These are phyloP conservation scores for Isochrysis galbana DNA, from an alignment of 78 protist species.

Conservation along the genomic window DNA sequence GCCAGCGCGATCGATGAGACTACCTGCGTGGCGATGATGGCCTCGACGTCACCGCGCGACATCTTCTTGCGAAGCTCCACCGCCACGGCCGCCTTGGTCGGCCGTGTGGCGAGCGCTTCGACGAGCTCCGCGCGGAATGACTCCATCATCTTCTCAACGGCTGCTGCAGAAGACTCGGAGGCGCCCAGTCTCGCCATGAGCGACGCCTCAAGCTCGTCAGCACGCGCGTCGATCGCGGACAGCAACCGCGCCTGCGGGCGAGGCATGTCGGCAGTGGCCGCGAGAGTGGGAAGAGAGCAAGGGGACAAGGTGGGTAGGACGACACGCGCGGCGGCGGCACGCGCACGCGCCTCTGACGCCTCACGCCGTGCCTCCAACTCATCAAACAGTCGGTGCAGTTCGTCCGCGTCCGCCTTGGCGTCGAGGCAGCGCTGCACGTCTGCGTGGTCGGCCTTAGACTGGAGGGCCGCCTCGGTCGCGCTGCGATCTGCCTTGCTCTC, in stretches of 20 bases:
- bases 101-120: not conserved
- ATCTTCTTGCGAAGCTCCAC: not conserved
- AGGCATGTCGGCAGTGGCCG: no score
- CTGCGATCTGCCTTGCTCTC: not conserved
- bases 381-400: not conserved
- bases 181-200: no score
- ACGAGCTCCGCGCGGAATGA: no score
- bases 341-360: not conserved
- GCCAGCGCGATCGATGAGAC: no score
- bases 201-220: no score
- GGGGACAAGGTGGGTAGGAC: no score
- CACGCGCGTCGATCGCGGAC: no score
- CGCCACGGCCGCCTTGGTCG: not conserved
- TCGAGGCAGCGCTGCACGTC: conserved; percentile 5
- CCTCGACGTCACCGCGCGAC: not conserved
- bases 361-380: not conserved
- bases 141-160: no score
- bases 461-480: not conserved
- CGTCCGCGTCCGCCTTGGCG: not conserved
- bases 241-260: no score
- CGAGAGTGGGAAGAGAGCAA: no score
- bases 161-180: no score
- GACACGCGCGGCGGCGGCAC: no score
- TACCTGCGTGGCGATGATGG: not conserved
- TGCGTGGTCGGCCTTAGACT: not conserved